Conservation (phyloP, 768 basidiomycete species). For the Kwoniella botswanensis region DNA sequence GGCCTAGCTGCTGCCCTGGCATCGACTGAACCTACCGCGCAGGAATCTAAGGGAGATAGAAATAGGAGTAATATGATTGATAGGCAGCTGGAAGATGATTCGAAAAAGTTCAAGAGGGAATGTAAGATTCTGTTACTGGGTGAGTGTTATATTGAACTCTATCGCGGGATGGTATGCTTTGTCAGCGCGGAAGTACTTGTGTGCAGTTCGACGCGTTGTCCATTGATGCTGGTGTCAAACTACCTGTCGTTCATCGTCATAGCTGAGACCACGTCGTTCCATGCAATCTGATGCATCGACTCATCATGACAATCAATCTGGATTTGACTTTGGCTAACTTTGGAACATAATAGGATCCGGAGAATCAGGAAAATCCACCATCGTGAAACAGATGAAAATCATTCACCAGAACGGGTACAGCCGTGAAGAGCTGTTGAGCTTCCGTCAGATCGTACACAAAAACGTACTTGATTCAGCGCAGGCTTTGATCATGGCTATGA, state of each 20-base stretch:
- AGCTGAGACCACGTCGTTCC: no score
- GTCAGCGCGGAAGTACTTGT: no score
- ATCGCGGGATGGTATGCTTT: no score
- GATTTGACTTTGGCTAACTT: background rate
- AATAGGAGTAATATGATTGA: slow-evolving; percentile 66
- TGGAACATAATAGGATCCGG: slow-evolving; percentile 71
- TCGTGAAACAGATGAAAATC: slow-evolving; percentile 99
- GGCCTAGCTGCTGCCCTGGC: slow-evolving; percentile 49
- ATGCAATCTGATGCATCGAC: no score
- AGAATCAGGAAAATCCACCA: slow-evolving; percentile 92
- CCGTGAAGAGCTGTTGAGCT: slow-evolving; percentile 73
- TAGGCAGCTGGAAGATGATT: slow-evolving; percentile 83
- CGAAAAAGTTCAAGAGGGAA: slow-evolving; percentile 77
- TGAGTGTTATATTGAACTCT: slow-evolving; percentile 58
- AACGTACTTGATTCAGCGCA: slow-evolving; percentile 87
- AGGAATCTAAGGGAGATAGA: slow-evolving; percentile 38
- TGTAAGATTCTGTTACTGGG: slow-evolving; percentile 93
- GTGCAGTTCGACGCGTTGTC: background rate
- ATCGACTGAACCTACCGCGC: slow-evolving; percentile 22
- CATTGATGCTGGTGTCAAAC: no score
- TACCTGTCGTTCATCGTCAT: no score
- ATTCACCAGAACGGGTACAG: slow-evolving; percentile 93
- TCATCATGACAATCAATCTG: no score
- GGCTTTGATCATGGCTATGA: slow-evolving; percentile 80
- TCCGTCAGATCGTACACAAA: slow-evolving; percentile 69